A percentile compares a stretch with the other conserved stretches of the same genome.
phyloP scores from a whole-genome alignment of 495 filamentous ascomycete species.

The Neurospora sp. region DNA sequence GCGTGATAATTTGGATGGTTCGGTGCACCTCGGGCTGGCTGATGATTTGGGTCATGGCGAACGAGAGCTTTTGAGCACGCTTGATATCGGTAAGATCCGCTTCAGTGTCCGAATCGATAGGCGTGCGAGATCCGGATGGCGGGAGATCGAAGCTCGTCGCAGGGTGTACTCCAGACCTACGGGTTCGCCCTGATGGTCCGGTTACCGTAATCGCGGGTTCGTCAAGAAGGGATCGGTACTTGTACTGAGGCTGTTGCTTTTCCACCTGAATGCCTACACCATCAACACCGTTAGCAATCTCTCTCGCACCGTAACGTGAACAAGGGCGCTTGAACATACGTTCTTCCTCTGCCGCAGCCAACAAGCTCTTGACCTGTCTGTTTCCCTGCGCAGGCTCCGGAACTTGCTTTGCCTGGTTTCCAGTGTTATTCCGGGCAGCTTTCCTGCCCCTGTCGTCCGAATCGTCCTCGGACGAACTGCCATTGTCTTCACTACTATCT shows the following conservation, averaged over 20 bases:
- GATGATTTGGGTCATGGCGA: slow-evolving; percentile 67
- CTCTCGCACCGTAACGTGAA: background rate
- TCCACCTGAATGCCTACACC: slow-evolving; percentile 30
- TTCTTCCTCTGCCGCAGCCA: slow-evolving; percentile 68
- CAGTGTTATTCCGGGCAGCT: slow-evolving; percentile 16
- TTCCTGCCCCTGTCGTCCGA: slow-evolving; percentile 40
- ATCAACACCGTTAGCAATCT: slow-evolving; percentile 7
- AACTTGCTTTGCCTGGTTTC: slow-evolving; percentile 21
- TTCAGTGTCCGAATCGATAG: slow-evolving; percentile 78
- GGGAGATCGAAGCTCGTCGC: slow-evolving; percentile 64
- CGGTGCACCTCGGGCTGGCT: slow-evolving; percentile 66
- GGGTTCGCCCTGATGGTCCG: slow-evolving; percentile 41
- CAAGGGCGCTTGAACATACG: slow-evolving; percentile 41
- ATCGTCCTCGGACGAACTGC: slow-evolving; percentile 40
- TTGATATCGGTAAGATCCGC: slow-evolving; percentile 73
- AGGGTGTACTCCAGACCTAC: slow-evolving; percentile 66
- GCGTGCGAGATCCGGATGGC: slow-evolving; percentile 52
- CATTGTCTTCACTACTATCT: slow-evolving; percentile 45
- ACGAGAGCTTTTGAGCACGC: slow-evolving; percentile 70
- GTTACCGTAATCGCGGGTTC: slow-evolving; percentile 57
- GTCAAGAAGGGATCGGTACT: slow-evolving; percentile 46
- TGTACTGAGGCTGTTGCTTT: slow-evolving; percentile 24
- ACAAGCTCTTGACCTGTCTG: slow-evolving; percentile 41
- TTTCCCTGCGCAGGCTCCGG: slow-evolving; percentile 16
- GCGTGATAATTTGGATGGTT: slow-evolving; percentile 75